Base-by-base conservation (phyloP, 2,329 filamentous ascomycete genomes). In the Colletotrichum graminicola region DNA sequence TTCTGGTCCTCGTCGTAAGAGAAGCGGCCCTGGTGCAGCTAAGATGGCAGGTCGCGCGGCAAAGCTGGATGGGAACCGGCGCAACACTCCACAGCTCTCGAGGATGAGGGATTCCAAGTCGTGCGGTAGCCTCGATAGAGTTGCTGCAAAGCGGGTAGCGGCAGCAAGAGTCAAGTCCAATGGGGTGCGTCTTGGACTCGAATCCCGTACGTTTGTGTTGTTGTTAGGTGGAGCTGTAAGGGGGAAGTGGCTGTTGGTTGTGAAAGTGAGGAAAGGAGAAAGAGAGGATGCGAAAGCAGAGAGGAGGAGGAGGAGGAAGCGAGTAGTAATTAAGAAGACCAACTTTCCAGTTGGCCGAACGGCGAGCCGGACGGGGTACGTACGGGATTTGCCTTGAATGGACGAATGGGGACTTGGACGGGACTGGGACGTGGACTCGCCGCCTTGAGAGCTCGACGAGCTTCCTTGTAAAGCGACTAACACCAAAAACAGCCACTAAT, bases 351-450 rank as follows among this genome's bases (percentile, higher is more conserved):
- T 41, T 64, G 60, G 66, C 69, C 69, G 54, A 64, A 32, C 69
- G 34, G 52, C 66, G 66, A 72, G 54, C 60, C 68, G 65, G 69
- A 69, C 65, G 65, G 65, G 69, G 69, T 41, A 72, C 59, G 66
- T 41, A 72, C 59, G 41, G 69, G 69, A 69, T 64, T 69, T 69
- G 69, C 69, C 59, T 69, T 72, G 63, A 61, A 68, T 69, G 69
- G 65, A n/a, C 69, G 66, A 69, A 72, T 72, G 69, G 69, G 69
- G 69, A 72, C 39, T 68, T 62, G 52, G 36, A 52, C 21, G 16
- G 57, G 47, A 56, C 61, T 41, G 26, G 49, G 64, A 67, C 63
- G 63, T 71, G 67, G 67, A 66, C 67, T 69, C 67, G 63, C 67
- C 62, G 36, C 62, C 36, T 69, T 45, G 54, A 60, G 62, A 47